These are phyloP conservation scores for Candida gigantensis DNA, from an alignment of 1,139 yeast genomes.

Conservation along the genomic window DNA sequence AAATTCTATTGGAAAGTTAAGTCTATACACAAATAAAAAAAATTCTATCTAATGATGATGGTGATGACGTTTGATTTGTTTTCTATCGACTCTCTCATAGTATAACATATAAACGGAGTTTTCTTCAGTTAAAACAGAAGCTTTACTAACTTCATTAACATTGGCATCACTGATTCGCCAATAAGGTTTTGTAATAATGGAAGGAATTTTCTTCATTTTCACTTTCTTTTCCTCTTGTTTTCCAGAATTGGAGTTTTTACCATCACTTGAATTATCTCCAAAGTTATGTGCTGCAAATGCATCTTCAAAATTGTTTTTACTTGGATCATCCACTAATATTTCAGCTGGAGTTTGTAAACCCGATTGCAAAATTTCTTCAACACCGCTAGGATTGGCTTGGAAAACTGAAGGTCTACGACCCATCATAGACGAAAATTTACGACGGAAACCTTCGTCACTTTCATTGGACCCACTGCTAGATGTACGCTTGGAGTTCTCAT, in stretches of 20 bases:
- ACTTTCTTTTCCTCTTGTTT: conserved; percentile 21
- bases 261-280: neutral
- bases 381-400: conserved; percentile 38
- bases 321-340: conserved; percentile 37
- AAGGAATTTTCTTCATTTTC: conserved; percentile 53
- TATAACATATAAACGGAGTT: conserved; percentile 81
- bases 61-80: conserved; percentile 15
- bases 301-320: conserved; percentile 24
- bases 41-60: no score
- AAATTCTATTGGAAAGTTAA: no score
- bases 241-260: neutral
- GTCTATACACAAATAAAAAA: no score
- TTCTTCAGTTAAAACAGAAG: conserved; percentile 65
- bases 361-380: conserved; percentile 43
- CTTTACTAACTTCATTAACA: conserved; percentile 61
- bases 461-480: conserved; percentile 8
- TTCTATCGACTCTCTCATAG: conserved; percentile 60
- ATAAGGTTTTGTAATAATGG: conserved; percentile 61
- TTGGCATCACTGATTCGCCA: conserved; percentile 86
- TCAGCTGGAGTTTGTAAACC: conserved; percentile 49
- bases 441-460: conserved; percentile 30
- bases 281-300: conserved; percentile 16
- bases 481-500: conserved; percentile 1
- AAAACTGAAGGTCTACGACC: conserved; percentile 46
- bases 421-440: conserved; percentile 41